Evolutionary conservation across 352 stramenopile species (phyloP).

Genomic region (Pythium phragmiticola): DNA sequence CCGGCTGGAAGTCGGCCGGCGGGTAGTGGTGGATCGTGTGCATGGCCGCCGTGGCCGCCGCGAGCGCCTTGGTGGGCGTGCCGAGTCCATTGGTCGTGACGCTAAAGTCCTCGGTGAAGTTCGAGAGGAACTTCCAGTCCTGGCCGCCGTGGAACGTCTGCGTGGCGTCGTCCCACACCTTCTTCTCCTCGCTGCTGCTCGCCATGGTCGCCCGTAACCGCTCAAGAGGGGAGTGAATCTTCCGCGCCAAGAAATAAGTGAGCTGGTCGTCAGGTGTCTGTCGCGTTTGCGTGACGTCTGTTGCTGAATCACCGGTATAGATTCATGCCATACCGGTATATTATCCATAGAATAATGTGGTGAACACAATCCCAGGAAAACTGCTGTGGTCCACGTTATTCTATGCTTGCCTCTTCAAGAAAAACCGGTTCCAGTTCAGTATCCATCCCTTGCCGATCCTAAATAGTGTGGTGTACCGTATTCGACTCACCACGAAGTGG

Average conservation of each 20-base stretch:
- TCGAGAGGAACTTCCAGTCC: slow-evolving; percentile 89
- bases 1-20: slow-evolving; percentile 88
- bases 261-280: too few species aligned
- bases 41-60: slow-evolving; percentile 67
- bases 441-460: too few species aligned
- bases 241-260: too few species aligned
- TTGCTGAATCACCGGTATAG: too few species aligned
- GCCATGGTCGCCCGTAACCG: background rate
- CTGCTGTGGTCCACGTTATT: too few species aligned
- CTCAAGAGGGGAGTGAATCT: background rate
- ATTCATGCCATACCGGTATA: too few species aligned
- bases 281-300: too few species aligned
- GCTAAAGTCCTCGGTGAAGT: slow-evolving; percentile 90
- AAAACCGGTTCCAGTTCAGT: too few species aligned
- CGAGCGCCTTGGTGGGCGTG: slow-evolving; percentile 68
- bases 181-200: slow-evolving; percentile 1
- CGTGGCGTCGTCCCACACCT: slow-evolving; percentile 75
- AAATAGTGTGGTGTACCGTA: too few species aligned
- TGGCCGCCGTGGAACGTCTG: slow-evolving; percentile 91
- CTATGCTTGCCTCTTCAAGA: too few species aligned
- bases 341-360: too few species aligned
- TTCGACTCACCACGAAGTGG: background rate
- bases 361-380: too few species aligned
- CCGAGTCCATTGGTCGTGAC: slow-evolving; percentile 89
- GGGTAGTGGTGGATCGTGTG: slow-evolving; percentile 89